Base-by-base conservation (phyloP, 257 asterid species). In the Buddleja alternifolia region DNA sequence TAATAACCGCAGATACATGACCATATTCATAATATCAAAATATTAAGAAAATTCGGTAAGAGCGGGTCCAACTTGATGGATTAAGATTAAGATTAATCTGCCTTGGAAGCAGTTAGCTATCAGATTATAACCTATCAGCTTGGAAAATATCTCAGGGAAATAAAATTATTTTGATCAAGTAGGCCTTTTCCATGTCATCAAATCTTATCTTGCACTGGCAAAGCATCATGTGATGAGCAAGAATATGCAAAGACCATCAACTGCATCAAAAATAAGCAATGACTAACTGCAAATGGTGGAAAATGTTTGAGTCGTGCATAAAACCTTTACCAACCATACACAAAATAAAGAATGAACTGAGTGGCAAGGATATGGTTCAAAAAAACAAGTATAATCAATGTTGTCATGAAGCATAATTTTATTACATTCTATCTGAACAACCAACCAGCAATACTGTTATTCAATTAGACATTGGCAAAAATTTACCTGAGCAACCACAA, bases 401-500 rank as follows among this genome's bases (percentile, higher is more conserved):
- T 5, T 59, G 24, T 45, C 59, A 56, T 4, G 24, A 34, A 32
- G 37, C 24, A 40, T 53, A 53, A 54, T 37, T 60, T 69, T 55
- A 41, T 45, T 32, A 73, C 60, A 55, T 47, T 61, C 47, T 52
- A 54, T 36, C 39, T 62, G 66, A 71, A 67, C 40, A 20, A 50
- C 63, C 75, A 75, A 20, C 71, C 15, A 46, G 59, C 69, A 48
- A 50, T 17, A 20, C 40, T 20, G 14, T 41, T 50, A 32, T 44
- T 16, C 52, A 47, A 25, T 46, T 44, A 46, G 37, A 58, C 16
- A 17, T 24, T 6, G n/a, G 34, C 4, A 29, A 80, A 69, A 78
- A 54, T 40, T 61, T 78, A 90, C 98, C 98, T 93, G 96, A 70
- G 98, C 92, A 75, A 82, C 95, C 73, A 93, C 98, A 85, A 77